phyloP scores from a whole-genome alignment of 805 yeast species.

The Wickerhamiella brachini region DNA sequence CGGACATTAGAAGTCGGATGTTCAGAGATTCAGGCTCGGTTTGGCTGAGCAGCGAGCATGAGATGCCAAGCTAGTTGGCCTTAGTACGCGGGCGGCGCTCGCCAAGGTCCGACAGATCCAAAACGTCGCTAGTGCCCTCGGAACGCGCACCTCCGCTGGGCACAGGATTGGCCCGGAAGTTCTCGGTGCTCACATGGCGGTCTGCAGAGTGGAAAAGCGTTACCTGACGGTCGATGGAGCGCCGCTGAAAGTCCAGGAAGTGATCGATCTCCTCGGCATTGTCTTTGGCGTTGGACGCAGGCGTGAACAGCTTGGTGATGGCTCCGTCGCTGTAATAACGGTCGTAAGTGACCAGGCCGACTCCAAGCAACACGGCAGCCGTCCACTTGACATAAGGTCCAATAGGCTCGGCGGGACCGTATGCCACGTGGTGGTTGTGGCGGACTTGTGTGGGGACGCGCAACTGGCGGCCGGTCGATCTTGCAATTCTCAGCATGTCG shows the following conservation, averaged over 20 bases:
- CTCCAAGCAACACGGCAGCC: constrained; percentile 12
- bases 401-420: constrained; percentile 18
- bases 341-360: constrained; percentile 17
- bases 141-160: constrained; percentile 20
- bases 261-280: constrained; percentile 12
- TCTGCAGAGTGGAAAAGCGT: constrained; percentile 12
- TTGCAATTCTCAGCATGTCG: constrained; percentile 1
- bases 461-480: neutral
- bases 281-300: constrained; percentile 9
- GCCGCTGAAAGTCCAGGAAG: constrained; percentile 11
- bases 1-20: too few species aligned
- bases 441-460: neutral
- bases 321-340: constrained; percentile 16
- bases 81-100: constrained; percentile 21
- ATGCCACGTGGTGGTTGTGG: constrained; percentile 10
- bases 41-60: too few species aligned
- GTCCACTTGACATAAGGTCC: constrained; percentile 16
- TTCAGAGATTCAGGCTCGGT: neutral
- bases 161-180: constrained; percentile 19
- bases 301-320: constrained; percentile 15
- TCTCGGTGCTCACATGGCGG: constrained; percentile 11
- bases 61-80: too few species aligned
- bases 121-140: constrained; percentile 14
- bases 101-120: constrained; percentile 15
- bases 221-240: constrained; percentile 13